A percentile compares a stretch with the other conserved stretches of the same genome.
Evolutionary conservation across 352 stramenopile species (phyloP).

Genomic region (Pythium phragmitis): DNA sequence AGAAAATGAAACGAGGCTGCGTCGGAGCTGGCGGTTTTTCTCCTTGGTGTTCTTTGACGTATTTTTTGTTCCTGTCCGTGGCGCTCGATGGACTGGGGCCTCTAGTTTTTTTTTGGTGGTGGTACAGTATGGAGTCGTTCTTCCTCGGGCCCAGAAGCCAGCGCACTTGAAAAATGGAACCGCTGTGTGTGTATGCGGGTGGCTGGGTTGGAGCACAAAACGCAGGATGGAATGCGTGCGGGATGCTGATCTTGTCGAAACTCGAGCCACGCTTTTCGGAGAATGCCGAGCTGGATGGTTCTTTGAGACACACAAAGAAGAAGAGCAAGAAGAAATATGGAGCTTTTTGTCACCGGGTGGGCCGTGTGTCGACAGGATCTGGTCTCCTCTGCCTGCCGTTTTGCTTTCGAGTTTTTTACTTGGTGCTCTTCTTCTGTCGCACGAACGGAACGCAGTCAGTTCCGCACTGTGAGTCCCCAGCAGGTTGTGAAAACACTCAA

Average conservation of each 20-base stretch:
- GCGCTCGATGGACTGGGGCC: not conserved
- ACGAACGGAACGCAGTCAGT: not conserved
- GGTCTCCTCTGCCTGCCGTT: not conserved
- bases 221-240: too few species aligned
- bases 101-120: too few species aligned
- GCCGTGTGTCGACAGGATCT: not conserved
- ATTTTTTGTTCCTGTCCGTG: constrained; percentile 7
- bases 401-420: not conserved
- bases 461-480: not conserved
- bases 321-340: constrained; percentile 18
- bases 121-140: too few species aligned
- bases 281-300: not conserved
- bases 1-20: constrained; percentile 4
- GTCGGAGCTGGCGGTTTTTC: not conserved
- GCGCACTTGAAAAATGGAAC: too few species aligned
- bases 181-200: too few species aligned
- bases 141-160: too few species aligned
- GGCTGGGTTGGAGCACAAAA: too few species aligned
- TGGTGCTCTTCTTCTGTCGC: not conserved
- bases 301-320: not conserved
- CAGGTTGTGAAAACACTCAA: constrained; percentile 1
- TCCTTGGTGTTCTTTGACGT: constrained; percentile 4
- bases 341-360: not conserved
- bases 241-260: not conserved
- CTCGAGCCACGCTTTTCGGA: not conserved